These are phyloP conservation scores for Penicillium herquei DNA, from an alignment of 495 filamentous ascomycete genomes.

Conservation along the genomic window DNA sequence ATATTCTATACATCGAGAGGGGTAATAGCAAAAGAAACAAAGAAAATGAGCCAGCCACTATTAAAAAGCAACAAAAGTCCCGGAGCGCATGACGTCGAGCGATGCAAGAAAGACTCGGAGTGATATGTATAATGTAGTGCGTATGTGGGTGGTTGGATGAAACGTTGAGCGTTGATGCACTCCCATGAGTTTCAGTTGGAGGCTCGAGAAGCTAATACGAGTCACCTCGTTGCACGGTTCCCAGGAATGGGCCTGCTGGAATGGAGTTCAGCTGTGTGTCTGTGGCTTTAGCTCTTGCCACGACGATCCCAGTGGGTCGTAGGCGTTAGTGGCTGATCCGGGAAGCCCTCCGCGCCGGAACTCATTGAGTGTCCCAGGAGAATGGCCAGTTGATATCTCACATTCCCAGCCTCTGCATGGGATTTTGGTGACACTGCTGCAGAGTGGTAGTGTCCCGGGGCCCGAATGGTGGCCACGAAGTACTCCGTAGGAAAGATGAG, in stretches of 20 bases:
- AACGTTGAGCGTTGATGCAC: slow-evolving; percentile 8
- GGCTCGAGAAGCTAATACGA: slow-evolving; percentile 5
- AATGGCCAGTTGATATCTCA: slow-evolving; percentile 27
- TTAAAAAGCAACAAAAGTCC: slow-evolving; percentile 5
- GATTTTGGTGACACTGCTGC: slow-evolving; percentile 6
- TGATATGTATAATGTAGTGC: too few relatives aligned
- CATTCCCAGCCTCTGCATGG: slow-evolving; percentile 27
- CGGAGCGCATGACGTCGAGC: not conserved
- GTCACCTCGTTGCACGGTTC: slow-evolving; percentile 19
- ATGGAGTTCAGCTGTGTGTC: not conserved
- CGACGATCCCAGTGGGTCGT: slow-evolving; percentile 12
- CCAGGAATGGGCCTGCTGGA: slow-evolving; percentile 11
- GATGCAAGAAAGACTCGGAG: not conserved
- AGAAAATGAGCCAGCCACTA: slow-evolving; percentile 12
- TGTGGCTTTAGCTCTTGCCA: slow-evolving; percentile 6
- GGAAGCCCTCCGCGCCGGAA: slow-evolving; percentile 2
- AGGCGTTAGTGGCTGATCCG: slow-evolving; percentile 23
- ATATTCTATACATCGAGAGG: not conserved
- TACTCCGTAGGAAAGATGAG: not conserved
- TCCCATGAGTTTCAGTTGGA: slow-evolving; percentile 1
- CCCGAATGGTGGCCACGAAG: too few relatives aligned
- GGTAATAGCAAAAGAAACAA: slow-evolving; percentile 4
- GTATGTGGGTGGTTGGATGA: slow-evolving; percentile 9
- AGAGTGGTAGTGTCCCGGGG: not conserved
- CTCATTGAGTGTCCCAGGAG: not conserved